Evolutionary conservation across 192 early-diverging fungal species (phyloP), one percentile per base, ranked within the genome.

Genomic region (Mortierella alpina): DNA sequence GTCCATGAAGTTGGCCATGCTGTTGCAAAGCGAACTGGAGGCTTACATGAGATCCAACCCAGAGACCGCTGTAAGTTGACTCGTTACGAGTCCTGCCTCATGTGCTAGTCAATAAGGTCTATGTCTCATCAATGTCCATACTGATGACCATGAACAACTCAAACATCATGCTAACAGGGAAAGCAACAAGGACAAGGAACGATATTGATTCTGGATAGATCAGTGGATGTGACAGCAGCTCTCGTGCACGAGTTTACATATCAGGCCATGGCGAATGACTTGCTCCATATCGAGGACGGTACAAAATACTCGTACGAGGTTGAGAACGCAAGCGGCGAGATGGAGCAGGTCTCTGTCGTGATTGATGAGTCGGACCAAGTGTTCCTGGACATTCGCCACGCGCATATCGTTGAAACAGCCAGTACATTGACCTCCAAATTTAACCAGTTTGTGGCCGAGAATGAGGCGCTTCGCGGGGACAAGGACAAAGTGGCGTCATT

Each of bases 241-340:
- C 88, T 99, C 7, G 83, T 98, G 46, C 97, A 99, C 84, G 98
- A 99, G 83, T 99, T 99, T 68, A 98, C 98, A 1, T 99, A 99
- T 72, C 97, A 99, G 82, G 97, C 98, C 3, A 98, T 99, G 97
- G 90, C 95, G 59, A 91, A 96, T 67, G 98, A 99, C 80, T 83
- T 99, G 70, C 75, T 99, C 14, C 67, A 69, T 4, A 71, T 93
- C 20, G 86, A 91, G 59, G 90, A 93, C 52, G 89, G 89, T 17
- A 70, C 84, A 39, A 93, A 92, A 61, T 93, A 91, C 75, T 64
- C 79, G 22, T 94, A 91, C 58, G 70, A 82, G 46, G 83, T 87
- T 53, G 82, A 83, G 39, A 85, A 84, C 44, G 64, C 74, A 31
- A 87, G 82, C 60, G 87, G 85, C 17, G 59, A 64, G 4, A 78